Percentiles rank a stretch among this genome's conserved stretches.
Evolutionary conservation across 208 protist species (phyloP).

Genomic region (Angomonas deanei): DNA sequence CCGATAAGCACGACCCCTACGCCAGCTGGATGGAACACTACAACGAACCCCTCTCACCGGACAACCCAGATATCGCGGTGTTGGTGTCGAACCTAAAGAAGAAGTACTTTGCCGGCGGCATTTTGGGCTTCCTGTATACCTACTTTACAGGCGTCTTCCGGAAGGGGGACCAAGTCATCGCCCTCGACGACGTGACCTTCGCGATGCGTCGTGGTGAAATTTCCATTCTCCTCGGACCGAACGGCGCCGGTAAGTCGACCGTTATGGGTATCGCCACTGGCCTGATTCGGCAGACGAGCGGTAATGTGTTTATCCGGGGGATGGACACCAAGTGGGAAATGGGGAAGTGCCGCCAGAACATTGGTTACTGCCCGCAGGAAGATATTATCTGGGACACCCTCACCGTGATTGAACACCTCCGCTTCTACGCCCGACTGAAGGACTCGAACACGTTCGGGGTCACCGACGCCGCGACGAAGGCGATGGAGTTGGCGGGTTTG

Average conservation of each 20-base stretch:
- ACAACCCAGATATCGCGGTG: constrained; percentile 21
- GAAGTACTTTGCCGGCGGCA: constrained; percentile 49
- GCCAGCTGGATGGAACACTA: constrained; percentile 32
- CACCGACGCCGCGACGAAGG: constrained; percentile 33
- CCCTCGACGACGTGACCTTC: constrained; percentile 66
- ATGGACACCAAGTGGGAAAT: constrained; percentile 44
- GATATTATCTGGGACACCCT: constrained; percentile 90
- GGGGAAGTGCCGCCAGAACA: constrained; percentile 54
- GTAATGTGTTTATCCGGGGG: constrained; percentile 66
- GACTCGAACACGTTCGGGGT: constrained; percentile 39
- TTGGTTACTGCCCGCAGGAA: constrained; percentile 93
- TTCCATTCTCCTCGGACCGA: constrained; percentile 78
- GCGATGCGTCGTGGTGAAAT: constrained; percentile 62
- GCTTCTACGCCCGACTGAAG: constrained; percentile 91
- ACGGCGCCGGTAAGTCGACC: constrained; percentile 83
- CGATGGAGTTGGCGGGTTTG: constrained; percentile 51
- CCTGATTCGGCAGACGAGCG: constrained; percentile 51
- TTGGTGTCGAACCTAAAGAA: constrained; percentile 53
- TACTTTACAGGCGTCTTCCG: constrained; percentile 58
- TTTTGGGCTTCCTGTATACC: constrained; percentile 57
- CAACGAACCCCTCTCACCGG: constrained; percentile 30
- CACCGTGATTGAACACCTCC: constrained; percentile 90
- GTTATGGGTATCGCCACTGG: constrained; percentile 74
- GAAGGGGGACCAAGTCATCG: constrained; percentile 37
- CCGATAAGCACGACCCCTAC: not conserved